Base-by-base conservation (phyloP, 2,329 filamentous ascomycete species). In the Neoascochyta sp. region DNA sequence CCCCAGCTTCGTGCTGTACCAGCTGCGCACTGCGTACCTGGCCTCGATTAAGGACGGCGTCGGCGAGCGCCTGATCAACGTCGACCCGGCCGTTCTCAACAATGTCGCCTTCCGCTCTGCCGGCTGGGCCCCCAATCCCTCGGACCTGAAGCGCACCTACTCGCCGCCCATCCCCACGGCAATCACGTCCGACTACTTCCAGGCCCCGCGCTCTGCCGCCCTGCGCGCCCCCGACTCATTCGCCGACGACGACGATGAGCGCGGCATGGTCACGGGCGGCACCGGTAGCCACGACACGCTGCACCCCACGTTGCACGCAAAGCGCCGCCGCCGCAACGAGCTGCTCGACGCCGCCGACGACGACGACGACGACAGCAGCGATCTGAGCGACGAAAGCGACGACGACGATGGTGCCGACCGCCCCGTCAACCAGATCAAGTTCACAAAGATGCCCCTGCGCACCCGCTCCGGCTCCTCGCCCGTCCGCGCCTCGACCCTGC, bases 371-470 rank as follows among this genome's bases (percentile, higher is more conserved):
- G 86, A 90, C 54, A 92, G 86, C 62, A 89, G 84, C 53, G 86
- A 90, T 50, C 67, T 90, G 31, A 88, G 81, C 56, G 86, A 92
- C 50, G 84, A 90, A 47, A 90, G 84, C 49, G 86, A 92, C 28
- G 83, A 89, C 14, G 83, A 88, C 29, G 71, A 76, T 1, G 82
- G 86, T 14, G 51, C 47, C 20, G 27, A 36, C 37, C 55, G 83
- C 31, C 83, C 85, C 24, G 83, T 83, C 3, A 86, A 93, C 57
- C 86, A 93, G 60, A 95, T 96, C 60, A 89, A 90, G 56, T 98
- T 98, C 63, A 80, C 84, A 27, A 96, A 96, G 65, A 90, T 95
- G 86, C 90, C 92, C 1, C 75, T 95, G 23, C 78, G 89, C 16
- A 80, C 80, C 45, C 80, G 90, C 33, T 86, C 89, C 15, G 90